These are phyloP conservation scores for Diphasiastrum complanatum DNA, from an alignment of 83 land plant species.

Conservation along the genomic window DNA sequence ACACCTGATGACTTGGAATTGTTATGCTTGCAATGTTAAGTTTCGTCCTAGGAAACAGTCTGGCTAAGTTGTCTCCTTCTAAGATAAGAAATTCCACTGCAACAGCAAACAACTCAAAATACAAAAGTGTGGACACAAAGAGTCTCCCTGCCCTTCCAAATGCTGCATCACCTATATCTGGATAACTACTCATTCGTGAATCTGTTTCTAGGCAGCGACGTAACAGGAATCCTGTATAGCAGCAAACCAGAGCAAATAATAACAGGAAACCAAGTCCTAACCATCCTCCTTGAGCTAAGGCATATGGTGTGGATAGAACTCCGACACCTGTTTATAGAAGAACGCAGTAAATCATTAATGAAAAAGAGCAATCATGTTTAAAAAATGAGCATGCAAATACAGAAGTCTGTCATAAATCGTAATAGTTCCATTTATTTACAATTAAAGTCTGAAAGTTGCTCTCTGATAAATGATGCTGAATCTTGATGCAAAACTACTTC, in stretches of 20 bases:
- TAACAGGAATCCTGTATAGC: slow-evolving; percentile 72
- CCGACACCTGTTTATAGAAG: slow-evolving; percentile 62
- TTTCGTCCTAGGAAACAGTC: slow-evolving; percentile 21
- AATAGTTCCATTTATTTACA: too few relatives aligned
- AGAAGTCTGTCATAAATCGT: too few relatives aligned
- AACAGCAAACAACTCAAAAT: slow-evolving; percentile 57
- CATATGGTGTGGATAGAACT: slow-evolving; percentile 81
- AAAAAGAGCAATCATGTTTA: not conserved
- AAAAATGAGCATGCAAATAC: not conserved
- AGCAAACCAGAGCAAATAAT: slow-evolving; percentile 42
- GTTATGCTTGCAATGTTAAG: slow-evolving; percentile 1
- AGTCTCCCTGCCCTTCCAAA: slow-evolving; percentile 67
- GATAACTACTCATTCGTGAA: slow-evolving; percentile 52
- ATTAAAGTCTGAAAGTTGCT: too few relatives aligned
- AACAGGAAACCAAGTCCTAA: slow-evolving; percentile 54
- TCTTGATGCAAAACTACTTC: too few relatives aligned
- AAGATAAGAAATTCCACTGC: slow-evolving; percentile 69
- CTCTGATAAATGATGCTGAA: too few relatives aligned
- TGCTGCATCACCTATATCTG: slow-evolving; percentile 73
- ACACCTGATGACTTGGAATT: slow-evolving; percentile 25
- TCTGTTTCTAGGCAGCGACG: slow-evolving; percentile 62
- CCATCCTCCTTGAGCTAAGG: slow-evolving; percentile 83
- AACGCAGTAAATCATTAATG: not conserved
- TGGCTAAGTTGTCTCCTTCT: slow-evolving; percentile 81
- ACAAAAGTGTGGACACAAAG: slow-evolving; percentile 45